These are phyloP conservation scores for Quercus tomentella DNA, from an alignment of 331 rosid species.

Conservation along the genomic window DNA sequence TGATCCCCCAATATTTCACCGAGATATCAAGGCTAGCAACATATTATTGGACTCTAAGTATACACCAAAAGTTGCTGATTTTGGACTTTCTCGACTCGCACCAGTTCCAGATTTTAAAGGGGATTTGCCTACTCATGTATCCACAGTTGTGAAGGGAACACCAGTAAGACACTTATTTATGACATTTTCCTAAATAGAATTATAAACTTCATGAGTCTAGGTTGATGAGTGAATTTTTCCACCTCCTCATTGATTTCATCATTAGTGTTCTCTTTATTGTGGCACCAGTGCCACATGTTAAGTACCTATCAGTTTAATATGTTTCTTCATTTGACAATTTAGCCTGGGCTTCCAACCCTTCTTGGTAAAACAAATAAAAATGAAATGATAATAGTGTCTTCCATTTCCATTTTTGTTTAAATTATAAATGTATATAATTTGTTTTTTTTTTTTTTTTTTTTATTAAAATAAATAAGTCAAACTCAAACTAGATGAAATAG, in stretches of 20 bases:
- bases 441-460: not conserved
- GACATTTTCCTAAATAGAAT: not conserved
- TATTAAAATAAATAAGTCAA: not conserved
- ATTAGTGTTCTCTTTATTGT: too few relatives aligned
- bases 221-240: too few relatives aligned
- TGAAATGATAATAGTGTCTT: too few relatives aligned
- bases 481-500: not conserved
- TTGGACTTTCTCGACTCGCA: conserved; percentile 95
- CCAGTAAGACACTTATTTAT: conserved; percentile 53
- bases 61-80: conserved; percentile 82
- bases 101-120: conserved; percentile 91
- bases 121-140: conserved; percentile 63
- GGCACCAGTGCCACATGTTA: too few relatives aligned
- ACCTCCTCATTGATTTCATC: too few relatives aligned
- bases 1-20: conserved; percentile 93
- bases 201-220: not conserved
- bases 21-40: conserved; percentile 94
- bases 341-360: too few relatives aligned
- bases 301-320: too few relatives aligned
- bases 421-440: not conserved
- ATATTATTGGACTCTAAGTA: conserved; percentile 73
- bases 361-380: too few relatives aligned
- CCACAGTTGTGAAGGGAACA: conserved; percentile 94
- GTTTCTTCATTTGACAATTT: too few relatives aligned
- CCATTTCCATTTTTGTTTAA: not conserved